Percentiles rank a stretch among this genome's conserved stretches.
Evolutionary conservation across 345 rosid genomes (phyloP).

Genomic region (Lepidium didymum): DNA sequence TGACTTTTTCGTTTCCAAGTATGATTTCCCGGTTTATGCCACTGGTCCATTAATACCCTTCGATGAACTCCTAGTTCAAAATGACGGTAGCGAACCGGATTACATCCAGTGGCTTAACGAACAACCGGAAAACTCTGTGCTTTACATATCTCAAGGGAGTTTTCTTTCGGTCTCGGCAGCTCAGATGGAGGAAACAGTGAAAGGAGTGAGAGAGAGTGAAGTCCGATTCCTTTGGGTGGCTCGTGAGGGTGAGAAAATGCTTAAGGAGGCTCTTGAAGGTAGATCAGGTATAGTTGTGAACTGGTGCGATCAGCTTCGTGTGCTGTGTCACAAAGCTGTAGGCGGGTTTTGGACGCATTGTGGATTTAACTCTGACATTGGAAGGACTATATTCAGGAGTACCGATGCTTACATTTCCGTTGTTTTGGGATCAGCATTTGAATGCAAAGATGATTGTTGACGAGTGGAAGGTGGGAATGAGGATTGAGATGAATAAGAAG

Average conservation of each 20-base stretch:
- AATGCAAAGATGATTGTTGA: conserved; percentile 45
- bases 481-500: conserved; percentile 7
- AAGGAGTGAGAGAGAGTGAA: conserved; percentile 28
- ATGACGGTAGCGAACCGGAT: background rate
- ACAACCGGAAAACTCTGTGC: conserved; percentile 35
- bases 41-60: conserved; percentile 42
- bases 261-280: conserved; percentile 5
- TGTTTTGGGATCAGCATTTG: conserved; percentile 40
- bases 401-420: conserved; percentile 49
- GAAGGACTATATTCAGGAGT: conserved; percentile 46
- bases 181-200: conserved; percentile 38
- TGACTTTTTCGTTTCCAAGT: conserved; percentile 24
- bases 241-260: conserved; percentile 16
- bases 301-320: conserved; percentile 59
- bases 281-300: conserved; percentile 19
- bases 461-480: conserved; percentile 45
- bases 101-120: conserved; percentile 34
- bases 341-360: conserved; percentile 73
- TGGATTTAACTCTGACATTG: conserved; percentile 56
- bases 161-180: conserved; percentile 27
- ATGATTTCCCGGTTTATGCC: conserved; percentile 29
- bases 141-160: conserved; percentile 41
- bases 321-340: conserved; percentile 38
- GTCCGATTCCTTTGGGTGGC: conserved; percentile 43
- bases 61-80: background rate